Evolutionary conservation across 2,329 filamentous ascomycete genomes (phyloP).

Genomic region (Paracamarosporium sp.): DNA sequence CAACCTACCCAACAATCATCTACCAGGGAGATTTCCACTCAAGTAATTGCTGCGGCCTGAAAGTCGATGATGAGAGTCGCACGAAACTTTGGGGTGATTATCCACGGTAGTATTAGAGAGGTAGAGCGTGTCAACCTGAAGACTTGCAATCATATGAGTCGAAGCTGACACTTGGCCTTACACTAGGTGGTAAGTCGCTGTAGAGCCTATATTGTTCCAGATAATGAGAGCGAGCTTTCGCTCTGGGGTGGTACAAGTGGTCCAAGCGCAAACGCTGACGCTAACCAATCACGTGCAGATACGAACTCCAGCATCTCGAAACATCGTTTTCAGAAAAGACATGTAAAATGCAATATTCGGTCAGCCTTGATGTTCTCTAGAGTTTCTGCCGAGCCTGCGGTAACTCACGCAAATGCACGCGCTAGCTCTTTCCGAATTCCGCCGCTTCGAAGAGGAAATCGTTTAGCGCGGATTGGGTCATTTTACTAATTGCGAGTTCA

Average conservation of each 20-base stretch:
- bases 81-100: neutral
- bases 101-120: neutral
- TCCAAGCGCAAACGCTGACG: neutral
- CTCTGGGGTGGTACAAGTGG: neutral
- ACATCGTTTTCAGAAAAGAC: neutral
- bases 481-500: conserved; percentile 9
- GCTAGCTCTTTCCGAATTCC: conserved; percentile 15
- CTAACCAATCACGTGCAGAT: neutral
- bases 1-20: no score
- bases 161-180: neutral
- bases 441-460: conserved; percentile 37
- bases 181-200: neutral
- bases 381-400: no score
- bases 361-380: no score
- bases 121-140: neutral
- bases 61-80: neutral
- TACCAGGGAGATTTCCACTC: no score
- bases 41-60: neutral
- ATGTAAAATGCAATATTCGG: neutral
- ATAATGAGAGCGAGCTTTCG: neutral
- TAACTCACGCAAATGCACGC: neutral
- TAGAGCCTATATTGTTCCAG: neutral
- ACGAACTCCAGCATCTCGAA: neutral
- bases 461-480: conserved; percentile 35
- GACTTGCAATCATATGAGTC: neutral